These are phyloP conservation scores for Russula griseocarnosa DNA, from an alignment of 768 basidiomycete genomes.

Conservation along the genomic window DNA sequence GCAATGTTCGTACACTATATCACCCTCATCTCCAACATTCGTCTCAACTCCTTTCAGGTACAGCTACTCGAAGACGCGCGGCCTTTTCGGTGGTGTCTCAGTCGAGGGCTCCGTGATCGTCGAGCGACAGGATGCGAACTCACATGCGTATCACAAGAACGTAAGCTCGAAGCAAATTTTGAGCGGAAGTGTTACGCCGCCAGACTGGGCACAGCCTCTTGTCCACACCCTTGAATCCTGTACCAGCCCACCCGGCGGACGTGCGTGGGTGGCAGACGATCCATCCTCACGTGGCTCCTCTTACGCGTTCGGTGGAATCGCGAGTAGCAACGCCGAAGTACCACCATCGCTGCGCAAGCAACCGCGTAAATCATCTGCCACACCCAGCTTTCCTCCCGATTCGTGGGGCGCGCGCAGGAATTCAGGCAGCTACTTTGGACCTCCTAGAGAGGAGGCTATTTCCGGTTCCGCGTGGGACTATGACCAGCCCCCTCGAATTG, in stretches of 20 bases:
- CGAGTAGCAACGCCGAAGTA: constrained; percentile 39
- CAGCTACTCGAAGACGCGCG: constrained; percentile 87
- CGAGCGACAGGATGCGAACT: constrained; percentile 91
- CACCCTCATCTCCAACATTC: neutral
- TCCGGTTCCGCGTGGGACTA: constrained; percentile 28
- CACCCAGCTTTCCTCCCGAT: constrained; percentile 54
- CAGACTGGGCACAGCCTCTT: constrained; percentile 73
- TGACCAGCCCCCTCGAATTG: constrained; percentile 21
- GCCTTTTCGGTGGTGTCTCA: constrained; percentile 89
- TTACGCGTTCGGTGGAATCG: constrained; percentile 62
- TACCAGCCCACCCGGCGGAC: constrained; percentile 63
- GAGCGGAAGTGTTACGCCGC: constrained; percentile 67
- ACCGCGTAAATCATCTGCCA: constrained; percentile 30
- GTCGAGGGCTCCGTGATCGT: constrained; percentile 87
- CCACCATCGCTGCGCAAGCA: constrained; percentile 23
- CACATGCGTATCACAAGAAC: constrained; percentile 68
- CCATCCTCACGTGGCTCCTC: constrained; percentile 29
- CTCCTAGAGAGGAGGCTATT: constrained; percentile 29
- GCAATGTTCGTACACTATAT: constrained; percentile 61
- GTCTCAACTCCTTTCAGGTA: constrained; percentile 49
- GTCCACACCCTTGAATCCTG: constrained; percentile 70
- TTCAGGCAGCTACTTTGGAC: constrained; percentile 54
- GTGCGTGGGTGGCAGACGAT: constrained; percentile 61
- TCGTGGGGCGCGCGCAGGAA: constrained; percentile 54
- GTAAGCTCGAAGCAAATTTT: constrained; percentile 79